A percentile compares a stretch with the other conserved stretches of the same genome.
Evolutionary conservation across 2,329 filamentous ascomycete species (phyloP).

Genomic region (Colletotrichum camelliae): DNA sequence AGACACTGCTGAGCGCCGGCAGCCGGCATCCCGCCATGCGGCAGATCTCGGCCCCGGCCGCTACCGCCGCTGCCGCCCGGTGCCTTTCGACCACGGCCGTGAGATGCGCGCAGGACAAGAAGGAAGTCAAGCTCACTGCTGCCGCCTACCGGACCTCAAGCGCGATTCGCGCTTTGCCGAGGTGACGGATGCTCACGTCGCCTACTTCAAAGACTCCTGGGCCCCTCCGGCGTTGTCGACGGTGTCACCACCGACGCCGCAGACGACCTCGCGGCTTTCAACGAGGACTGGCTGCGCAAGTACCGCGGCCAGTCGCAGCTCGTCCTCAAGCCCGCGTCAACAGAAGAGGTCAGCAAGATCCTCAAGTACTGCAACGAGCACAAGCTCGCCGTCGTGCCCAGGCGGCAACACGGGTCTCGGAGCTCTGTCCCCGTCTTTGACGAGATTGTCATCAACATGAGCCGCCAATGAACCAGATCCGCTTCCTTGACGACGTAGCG

Average conservation of each 20-base stretch:
- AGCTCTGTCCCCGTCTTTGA: constrained; percentile 95
- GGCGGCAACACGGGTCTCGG: constrained; percentile 96
- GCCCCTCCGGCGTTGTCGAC: constrained; percentile 83
- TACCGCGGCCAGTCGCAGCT: constrained; percentile 90
- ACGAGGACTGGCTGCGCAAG: constrained; percentile 99
- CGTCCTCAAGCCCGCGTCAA: constrained; percentile 84
- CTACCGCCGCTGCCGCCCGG: background rate
- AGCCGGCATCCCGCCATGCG: constrained; percentile 5
- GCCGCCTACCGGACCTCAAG: constrained; percentile 83
- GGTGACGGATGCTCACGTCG: constrained; percentile 80
- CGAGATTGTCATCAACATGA: constrained; percentile 92
- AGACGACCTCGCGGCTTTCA: constrained; percentile 89
- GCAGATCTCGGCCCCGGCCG: constrained; percentile 10
- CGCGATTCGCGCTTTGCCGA: constrained; percentile 77
- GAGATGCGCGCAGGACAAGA: constrained; percentile 3
- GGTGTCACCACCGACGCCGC: constrained; percentile 74
- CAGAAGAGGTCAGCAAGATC: constrained; percentile 88
- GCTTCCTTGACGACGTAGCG: constrained; percentile 94
- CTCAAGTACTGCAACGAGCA: constrained; percentile 95
- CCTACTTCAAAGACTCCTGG: constrained; percentile 83
- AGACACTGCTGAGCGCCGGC: constrained; percentile 13
- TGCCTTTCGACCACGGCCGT: constrained; percentile 17
- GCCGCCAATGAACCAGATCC: constrained; percentile 89
- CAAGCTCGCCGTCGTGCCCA: constrained; percentile 87
- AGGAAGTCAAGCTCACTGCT: constrained; percentile 72